Evolutionary conservation across 1,284 basidiomycete genomes (phyloP).

Genomic region (Trametes sp.): DNA sequence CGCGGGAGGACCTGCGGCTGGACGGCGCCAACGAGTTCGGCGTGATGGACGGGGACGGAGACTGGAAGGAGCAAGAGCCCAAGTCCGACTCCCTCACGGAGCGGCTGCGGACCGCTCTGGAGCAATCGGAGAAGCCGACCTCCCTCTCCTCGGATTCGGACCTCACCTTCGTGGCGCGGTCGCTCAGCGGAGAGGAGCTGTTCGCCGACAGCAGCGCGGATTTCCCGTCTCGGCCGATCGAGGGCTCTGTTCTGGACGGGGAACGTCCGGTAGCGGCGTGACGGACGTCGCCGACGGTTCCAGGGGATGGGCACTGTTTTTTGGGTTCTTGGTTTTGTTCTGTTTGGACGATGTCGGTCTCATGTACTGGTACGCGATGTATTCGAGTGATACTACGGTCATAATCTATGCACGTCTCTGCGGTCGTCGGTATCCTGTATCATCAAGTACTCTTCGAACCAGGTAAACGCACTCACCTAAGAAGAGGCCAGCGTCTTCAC

Average conservation of each 20-base stretch:
- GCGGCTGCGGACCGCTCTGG: constrained; percentile 24
- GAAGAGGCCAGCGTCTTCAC: constrained; percentile 12
- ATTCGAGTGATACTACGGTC: background rate
- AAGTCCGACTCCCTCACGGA: constrained; percentile 29
- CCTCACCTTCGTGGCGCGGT: constrained; percentile 27
- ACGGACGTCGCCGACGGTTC: background rate
- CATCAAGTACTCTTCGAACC: too few species aligned
- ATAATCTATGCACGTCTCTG: background rate
- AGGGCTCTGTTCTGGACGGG: background rate
- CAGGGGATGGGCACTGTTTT: background rate
- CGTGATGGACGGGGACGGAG: constrained; percentile 21
- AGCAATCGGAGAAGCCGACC: constrained; percentile 30
- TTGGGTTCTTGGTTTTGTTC: too few species aligned
- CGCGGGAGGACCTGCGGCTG: constrained; percentile 4
- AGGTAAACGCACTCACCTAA: too few species aligned
- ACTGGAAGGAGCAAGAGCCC: constrained; percentile 31
- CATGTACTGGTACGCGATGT: background rate
- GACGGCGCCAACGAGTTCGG: constrained; percentile 20
- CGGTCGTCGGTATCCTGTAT: too few species aligned
- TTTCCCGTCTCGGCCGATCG: constrained; percentile 1
- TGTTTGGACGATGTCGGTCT: too few species aligned
- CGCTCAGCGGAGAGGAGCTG: constrained; percentile 30
- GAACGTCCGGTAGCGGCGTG: background rate
- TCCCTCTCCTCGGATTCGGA: constrained; percentile 23
- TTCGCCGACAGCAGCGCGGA: constrained; percentile 18